Evolutionary conservation across 495 filamentous ascomycete species (phyloP).

Genomic region (Tuber melanosporum): DNA sequence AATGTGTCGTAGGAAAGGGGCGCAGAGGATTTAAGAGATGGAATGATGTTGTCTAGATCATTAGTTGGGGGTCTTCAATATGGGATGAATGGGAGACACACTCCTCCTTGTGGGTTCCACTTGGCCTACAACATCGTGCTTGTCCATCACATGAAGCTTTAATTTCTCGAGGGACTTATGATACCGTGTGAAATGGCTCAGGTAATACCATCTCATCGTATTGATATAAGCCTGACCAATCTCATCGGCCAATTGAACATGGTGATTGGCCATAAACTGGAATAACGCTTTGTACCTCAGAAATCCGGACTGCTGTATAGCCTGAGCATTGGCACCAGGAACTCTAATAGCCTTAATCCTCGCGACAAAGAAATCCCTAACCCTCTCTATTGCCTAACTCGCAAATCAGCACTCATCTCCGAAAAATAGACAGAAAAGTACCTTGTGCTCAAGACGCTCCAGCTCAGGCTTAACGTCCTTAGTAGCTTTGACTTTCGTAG

Average conservation of each 20-base stretch:
- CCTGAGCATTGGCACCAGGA: slow-evolving; percentile 91
- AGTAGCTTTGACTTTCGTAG: slow-evolving; percentile 61
- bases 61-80: slow-evolving; percentile 42
- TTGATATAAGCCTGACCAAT: slow-evolving; percentile 93
- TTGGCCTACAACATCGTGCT: slow-evolving; percentile 74
- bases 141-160: slow-evolving; percentile 73
- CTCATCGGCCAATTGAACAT: slow-evolving; percentile 71
- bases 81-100: slow-evolving; percentile 32
- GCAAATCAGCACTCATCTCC: slow-evolving; percentile 16
- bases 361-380: slow-evolving; percentile 85
- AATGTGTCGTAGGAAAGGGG: slow-evolving; percentile 76
- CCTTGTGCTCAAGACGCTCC: slow-evolving; percentile 74
- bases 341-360: slow-evolving; percentile 89
- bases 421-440: slow-evolving; percentile 36
- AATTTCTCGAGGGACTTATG: slow-evolving; percentile 74
- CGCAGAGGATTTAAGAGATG: slow-evolving; percentile 40
- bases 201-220: slow-evolving; percentile 98
- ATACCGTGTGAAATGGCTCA: slow-evolving; percentile 85
- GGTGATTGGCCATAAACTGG: slow-evolving; percentile 71
- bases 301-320: slow-evolving; percentile 86
- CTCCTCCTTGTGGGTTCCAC: slow-evolving; percentile 62
- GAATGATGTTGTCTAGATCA: slow-evolving; percentile 35
- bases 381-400: slow-evolving; percentile 74
- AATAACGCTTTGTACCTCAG: slow-evolving; percentile 81
- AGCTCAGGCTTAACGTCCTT: slow-evolving; percentile 80